Evolutionary conservation across 225 moss, liverwort and hornwort species (phyloP).

Genomic region (Lunularia cruciata): DNA sequence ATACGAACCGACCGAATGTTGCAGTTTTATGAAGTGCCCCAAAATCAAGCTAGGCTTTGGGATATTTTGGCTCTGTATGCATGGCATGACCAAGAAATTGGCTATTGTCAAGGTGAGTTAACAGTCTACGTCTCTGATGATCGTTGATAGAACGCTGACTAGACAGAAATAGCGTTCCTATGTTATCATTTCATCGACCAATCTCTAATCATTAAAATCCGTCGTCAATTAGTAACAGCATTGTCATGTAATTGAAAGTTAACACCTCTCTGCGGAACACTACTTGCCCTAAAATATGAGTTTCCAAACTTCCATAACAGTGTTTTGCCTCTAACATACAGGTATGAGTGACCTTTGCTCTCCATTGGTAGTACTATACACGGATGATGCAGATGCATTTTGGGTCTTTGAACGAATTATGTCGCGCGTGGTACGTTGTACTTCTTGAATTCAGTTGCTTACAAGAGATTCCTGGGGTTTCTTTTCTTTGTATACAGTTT

Average conservation of each 20-base stretch:
- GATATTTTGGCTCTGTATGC: slow-evolving; percentile 94
- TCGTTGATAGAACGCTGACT: too few species aligned
- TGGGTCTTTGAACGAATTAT: slow-evolving; percentile 97
- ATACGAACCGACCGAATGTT: slow-evolving; percentile 95
- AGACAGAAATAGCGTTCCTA: too few species aligned
- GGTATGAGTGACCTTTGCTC: slow-evolving; percentile 99
- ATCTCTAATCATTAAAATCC: too few species aligned
- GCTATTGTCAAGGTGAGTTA: slow-evolving; percentile 91
- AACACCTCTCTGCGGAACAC: too few species aligned
- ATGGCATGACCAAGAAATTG: slow-evolving; percentile 95
- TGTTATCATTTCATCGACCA: too few species aligned
- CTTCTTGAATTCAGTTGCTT: not conserved
- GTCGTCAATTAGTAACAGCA: too few species aligned
- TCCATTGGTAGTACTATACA: slow-evolving; percentile 73
- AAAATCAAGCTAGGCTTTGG: slow-evolving; percentile 81
- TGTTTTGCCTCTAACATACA: too few species aligned
- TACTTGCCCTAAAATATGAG: too few species aligned
- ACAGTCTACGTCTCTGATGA: not conserved
- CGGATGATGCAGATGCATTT: slow-evolving; percentile 93
- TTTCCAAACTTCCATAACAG: too few species aligned
- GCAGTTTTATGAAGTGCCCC: slow-evolving; percentile 67
- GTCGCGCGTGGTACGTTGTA: slow-evolving; percentile 79
- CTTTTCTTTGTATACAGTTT: too few species aligned
- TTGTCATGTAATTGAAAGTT: too few species aligned
- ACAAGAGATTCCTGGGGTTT: too few species aligned